phyloP scores from a whole-genome alignment of 2,329 filamentous ascomycete genomes.

The Metarhizium anisopliae region DNA sequence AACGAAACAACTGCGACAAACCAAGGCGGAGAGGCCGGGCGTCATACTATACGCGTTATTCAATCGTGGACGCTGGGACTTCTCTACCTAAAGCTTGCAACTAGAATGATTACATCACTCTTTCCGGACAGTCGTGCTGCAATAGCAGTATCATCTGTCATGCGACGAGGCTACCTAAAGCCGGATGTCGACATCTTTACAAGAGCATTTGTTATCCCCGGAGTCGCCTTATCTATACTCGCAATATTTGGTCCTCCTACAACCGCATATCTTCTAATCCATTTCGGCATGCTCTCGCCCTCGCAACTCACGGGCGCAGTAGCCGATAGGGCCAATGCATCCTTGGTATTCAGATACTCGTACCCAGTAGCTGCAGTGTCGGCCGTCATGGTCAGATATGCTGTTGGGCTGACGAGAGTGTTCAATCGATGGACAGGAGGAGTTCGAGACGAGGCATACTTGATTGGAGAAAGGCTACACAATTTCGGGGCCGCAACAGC shows the following conservation, averaged over 20 bases:
- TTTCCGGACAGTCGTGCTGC: constrained; percentile 64
- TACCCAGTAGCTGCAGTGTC: constrained; percentile 59
- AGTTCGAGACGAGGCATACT: constrained; percentile 89
- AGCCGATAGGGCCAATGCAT: constrained; percentile 18
- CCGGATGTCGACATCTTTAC: constrained; percentile 75
- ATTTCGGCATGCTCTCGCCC: constrained; percentile 12
- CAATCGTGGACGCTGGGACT: constrained; percentile 93
- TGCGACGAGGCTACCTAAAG: constrained; percentile 66
- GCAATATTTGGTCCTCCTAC: constrained; percentile 58
- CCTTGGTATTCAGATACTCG: constrained; percentile 45
- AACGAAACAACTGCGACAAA: constrained; percentile 12
- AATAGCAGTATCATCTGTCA: constrained; percentile 63
- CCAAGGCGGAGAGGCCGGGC: constrained; percentile 15
- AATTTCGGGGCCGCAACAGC: constrained; percentile 62
- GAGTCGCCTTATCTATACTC: constrained; percentile 48
- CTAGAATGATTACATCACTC: constrained; percentile 58
- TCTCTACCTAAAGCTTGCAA: constrained; percentile 75
- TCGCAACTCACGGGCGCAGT: constrained; percentile 15
- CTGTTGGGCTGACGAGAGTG: constrained; percentile 46
- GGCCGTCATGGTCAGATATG: constrained; percentile 32
- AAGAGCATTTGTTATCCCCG: constrained; percentile 76
- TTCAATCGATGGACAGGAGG: constrained; percentile 69
- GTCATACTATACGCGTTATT: constrained; percentile 74
- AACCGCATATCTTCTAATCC: constrained; percentile 35
- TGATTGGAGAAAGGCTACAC: constrained; percentile 89